These are phyloP conservation scores for Mortierella claussenii DNA, from an alignment of 192 early-diverging fungal species.

Conservation along the genomic window DNA sequence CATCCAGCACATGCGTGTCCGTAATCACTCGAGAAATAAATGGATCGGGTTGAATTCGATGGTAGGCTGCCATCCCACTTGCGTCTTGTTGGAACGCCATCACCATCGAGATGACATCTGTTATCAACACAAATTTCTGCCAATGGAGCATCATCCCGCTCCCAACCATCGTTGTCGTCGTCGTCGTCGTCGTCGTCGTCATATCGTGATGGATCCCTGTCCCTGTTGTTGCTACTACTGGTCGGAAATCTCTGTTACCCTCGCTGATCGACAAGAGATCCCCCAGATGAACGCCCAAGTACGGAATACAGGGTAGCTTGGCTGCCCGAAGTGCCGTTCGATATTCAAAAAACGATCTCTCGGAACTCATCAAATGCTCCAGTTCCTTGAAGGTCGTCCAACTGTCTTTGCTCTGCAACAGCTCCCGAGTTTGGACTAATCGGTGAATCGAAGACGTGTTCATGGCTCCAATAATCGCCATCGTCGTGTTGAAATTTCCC, in stretches of 20 bases:
- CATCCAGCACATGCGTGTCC: slow-evolving; percentile 36
- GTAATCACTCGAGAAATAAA: slow-evolving; percentile 34
- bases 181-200: neutral
- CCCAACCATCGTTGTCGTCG: neutral
- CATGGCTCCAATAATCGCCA: slow-evolving; percentile 80
- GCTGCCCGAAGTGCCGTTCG: slow-evolving; percentile 64
- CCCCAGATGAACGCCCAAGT: slow-evolving; percentile 77
- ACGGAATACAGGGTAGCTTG: slow-evolving; percentile 75
- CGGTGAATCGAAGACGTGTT: slow-evolving; percentile 71
- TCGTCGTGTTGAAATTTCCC: slow-evolving; percentile 82
- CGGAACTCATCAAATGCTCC: slow-evolving; percentile 76
- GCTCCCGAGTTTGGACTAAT: slow-evolving; percentile 67
- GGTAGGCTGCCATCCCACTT: neutral
- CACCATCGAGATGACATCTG: slow-evolving; percentile 69
- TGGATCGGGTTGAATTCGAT: slow-evolving; percentile 41
- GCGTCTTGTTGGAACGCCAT: slow-evolving; percentile 61
- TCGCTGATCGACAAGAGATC: slow-evolving; percentile 81
- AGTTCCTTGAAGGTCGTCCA: slow-evolving; percentile 66
- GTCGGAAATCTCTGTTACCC: slow-evolving; percentile 69
- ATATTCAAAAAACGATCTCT: slow-evolving; percentile 71
- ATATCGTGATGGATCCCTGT: neutral
- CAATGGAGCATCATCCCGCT: slow-evolving; percentile 72
- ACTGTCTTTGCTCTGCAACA: slow-evolving; percentile 58
- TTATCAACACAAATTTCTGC: slow-evolving; percentile 77
- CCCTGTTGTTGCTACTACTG: slow-evolving; percentile 6